Percentiles rank a stretch among this genome's conserved stretches.
Conservation (phyloP, 2,329 filamentous ascomycete species). For the Cladosporium austrohemisphaericum region DNA sequence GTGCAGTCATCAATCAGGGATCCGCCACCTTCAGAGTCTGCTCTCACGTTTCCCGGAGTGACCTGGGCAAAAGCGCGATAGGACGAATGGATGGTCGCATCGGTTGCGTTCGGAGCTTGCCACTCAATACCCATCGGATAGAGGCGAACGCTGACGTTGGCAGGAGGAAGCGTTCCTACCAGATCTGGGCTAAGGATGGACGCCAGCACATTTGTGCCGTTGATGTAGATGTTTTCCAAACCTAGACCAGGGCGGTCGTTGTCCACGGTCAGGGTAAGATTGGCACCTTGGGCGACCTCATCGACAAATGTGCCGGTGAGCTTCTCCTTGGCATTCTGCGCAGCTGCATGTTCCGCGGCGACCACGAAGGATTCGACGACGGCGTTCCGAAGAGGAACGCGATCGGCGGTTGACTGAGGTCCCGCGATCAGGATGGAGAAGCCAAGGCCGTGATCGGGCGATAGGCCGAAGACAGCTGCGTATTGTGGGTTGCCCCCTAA, state of each 20-base stretch:
- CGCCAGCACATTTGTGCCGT: neutral
- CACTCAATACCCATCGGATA: neutral
- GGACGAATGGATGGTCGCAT: neutral
- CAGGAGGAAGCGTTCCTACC: neutral
- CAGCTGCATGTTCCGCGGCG: slow-evolving; percentile 1
- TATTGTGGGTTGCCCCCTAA: slow-evolving; percentile 15
- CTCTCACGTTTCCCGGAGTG: neutral
- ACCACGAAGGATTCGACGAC: neutral
- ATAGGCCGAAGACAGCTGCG: slow-evolving; percentile 11
- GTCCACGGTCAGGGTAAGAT: neutral
- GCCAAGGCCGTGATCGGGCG: slow-evolving; percentile 14
- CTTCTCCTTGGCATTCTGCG: neutral
- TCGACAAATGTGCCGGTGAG: slow-evolving; percentile 1
- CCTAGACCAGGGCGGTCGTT: neutral
- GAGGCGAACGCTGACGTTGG: neutral
- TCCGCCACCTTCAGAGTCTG: neutral
- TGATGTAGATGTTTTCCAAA: neutral
- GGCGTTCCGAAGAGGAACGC: neutral
- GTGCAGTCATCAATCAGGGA: neutral
- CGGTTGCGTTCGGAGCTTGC: neutral
- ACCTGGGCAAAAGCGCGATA: neutral
- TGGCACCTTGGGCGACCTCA: neutral
- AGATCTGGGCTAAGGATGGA: neutral
- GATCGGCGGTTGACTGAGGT: neutral
- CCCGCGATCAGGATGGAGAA: slow-evolving; percentile 12